A percentile compares a stretch with the other conserved stretches of the same genome.
These are phyloP conservation scores for Cardamine resedifolia DNA, from an alignment of 345 rosid genomes.

Conservation along the genomic window DNA sequence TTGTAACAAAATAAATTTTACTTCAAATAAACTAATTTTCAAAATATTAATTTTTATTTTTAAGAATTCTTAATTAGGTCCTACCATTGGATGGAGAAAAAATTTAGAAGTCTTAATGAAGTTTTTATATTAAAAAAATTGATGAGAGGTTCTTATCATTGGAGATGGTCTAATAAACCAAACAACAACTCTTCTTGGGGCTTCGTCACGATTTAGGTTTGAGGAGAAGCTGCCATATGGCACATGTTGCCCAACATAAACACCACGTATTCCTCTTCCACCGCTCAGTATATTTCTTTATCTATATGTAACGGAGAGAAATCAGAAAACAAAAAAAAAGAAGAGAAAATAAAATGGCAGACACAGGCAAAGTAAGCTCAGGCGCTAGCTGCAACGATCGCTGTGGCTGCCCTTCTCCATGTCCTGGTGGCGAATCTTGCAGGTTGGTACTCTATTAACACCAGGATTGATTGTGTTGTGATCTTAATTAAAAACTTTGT, in stretches of 20 bases:
- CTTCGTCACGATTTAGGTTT: slow-evolving; percentile 15
- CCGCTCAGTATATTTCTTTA: not conserved
- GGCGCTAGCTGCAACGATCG: slow-evolving; percentile 34
- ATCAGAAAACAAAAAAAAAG: too few relatives aligned
- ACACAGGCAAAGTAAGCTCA: slow-evolving; percentile 25
- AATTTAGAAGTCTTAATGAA: too few relatives aligned
- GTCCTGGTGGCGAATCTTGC: slow-evolving; percentile 50
- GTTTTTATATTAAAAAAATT: too few relatives aligned
- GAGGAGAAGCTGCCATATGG: slow-evolving; percentile 29
- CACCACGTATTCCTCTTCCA: slow-evolving; percentile 4
- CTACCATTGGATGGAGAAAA: too few relatives aligned
- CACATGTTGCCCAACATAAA: not conserved
- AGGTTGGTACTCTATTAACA: slow-evolving; percentile 32
- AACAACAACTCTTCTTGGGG: not conserved
- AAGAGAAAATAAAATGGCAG: slow-evolving; percentile 25
- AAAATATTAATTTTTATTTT: too few relatives aligned
- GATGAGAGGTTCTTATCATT: too few relatives aligned
- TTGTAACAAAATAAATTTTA: too few relatives aligned
- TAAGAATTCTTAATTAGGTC: too few relatives aligned
- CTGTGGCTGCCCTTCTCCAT: slow-evolving; percentile 48
- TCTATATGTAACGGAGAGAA: not conserved
- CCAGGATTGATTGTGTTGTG: not conserved
- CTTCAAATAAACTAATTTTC: too few relatives aligned
- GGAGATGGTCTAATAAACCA: too few relatives aligned
- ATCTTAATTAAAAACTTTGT: not conserved